Evolutionary conservation across 305 asterid species (phyloP), one percentile per base, ranked within the genome.

Genomic region (Plantago coronopus): DNA sequence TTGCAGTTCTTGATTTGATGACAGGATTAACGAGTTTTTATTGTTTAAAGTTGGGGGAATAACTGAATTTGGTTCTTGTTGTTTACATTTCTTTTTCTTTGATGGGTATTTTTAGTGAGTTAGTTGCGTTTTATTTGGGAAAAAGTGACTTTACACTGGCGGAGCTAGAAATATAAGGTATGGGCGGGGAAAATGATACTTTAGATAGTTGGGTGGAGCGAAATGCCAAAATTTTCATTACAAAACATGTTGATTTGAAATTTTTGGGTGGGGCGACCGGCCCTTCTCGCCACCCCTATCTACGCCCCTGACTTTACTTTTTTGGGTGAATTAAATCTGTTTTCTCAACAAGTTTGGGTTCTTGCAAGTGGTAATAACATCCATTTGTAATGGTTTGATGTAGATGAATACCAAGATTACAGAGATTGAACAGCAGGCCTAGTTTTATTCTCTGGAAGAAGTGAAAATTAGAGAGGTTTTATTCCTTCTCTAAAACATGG

Each of bases 401-500:
- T 48, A 72, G 75, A 48, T 78, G 60, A 63, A 46, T 48, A 4
- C 66, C 37, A 49, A 37, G 66, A 67, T 48, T 34, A 62, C 18
- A 70, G 68, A 56, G 71, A 63, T 45, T 68, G 63, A 65, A 17
- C 42, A 66, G 59, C 42, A 46, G 17, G 63, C 45, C 50, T 46
- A 60, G 53, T 60, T 42, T 13, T 21, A 21, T 57, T 16, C 21
- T 47, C 11, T 3, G 25, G 15, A 38, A 55, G 47, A 29, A 45
- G 51, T 47, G 47, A 44, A 22, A 38, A 23, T 43, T 57, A 46
- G 38, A 62, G 59, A 68, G 63, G 63, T 54, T 61, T 47, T 57
- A 61, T 54, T 69, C 58, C 56, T 19, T 66, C 69, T 19, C n/a
- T 49, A 48, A 63, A 31, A 69, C 61, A 83, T 78, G 90, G 80